Evolutionary conservation across 345 rosid genomes (phyloP).

Genomic region (Eucalyptus urophylla): DNA sequence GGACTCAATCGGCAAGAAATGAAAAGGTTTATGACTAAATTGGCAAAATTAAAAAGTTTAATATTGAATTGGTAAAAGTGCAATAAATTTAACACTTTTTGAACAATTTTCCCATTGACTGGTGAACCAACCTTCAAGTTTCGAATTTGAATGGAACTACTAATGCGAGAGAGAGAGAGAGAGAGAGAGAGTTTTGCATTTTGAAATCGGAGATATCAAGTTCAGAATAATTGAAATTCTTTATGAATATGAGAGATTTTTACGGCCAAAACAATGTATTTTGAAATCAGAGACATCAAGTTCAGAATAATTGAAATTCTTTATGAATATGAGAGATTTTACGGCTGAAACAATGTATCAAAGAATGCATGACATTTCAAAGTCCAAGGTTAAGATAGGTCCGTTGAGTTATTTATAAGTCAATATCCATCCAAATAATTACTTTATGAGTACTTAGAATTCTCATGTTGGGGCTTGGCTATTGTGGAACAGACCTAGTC

Average conservation of each 20-base stretch:
- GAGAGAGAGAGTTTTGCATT: neutral
- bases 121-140: neutral
- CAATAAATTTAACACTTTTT: no score
- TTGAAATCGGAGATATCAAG: neutral
- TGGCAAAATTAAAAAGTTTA: no score
- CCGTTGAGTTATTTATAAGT: neutral
- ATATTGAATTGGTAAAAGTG: no score
- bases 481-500: neutral
- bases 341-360: accelerated
- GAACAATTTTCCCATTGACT: no score
- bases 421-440: neutral
- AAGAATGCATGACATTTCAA: neutral
- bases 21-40: no score
- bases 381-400: neutral
- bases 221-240: neutral
- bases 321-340: neutral
- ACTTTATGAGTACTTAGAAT: neutral
- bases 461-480: neutral
- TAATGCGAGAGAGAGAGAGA: no score
- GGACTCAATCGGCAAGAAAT: no score
- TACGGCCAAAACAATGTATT: accelerated
- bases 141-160: neutral
- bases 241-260: neutral
- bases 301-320: neutral
- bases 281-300: neutral